Percentiles rank a stretch among this genome's conserved stretches.
phyloP scores from a whole-genome alignment of 1,139 yeast genomes.

The Scheffersomyces illinoinensis region DNA sequence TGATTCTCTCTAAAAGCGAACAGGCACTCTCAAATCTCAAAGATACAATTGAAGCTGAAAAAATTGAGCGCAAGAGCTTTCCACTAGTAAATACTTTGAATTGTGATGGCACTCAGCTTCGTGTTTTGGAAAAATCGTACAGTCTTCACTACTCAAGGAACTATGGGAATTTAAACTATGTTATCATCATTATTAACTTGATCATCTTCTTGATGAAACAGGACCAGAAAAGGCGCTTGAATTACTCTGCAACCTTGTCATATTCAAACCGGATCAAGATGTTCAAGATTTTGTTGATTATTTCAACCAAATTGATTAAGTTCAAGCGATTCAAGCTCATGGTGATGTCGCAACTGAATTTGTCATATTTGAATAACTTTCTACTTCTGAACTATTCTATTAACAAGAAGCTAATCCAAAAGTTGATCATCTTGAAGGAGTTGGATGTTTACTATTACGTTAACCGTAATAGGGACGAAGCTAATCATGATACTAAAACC shows the following conservation, averaged over 20 bases:
- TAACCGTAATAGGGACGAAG: not conserved
- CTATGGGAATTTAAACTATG: constrained; percentile 9
- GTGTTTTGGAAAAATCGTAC: constrained; percentile 9
- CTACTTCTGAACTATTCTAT: constrained; percentile 36
- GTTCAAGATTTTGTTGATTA: constrained; percentile 35
- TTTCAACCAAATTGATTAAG: constrained; percentile 32
- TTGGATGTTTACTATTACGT: constrained; percentile 16
- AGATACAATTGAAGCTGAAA: not conserved
- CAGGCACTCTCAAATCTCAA: constrained; percentile 22
- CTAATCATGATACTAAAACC: not conserved
- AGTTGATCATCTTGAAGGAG: constrained; percentile 35
- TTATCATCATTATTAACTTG: constrained; percentile 20
- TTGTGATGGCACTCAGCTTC: constrained; percentile 15
- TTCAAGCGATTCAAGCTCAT: constrained; percentile 23
- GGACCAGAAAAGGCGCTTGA: constrained; percentile 9
- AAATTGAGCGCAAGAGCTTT: not conserved
- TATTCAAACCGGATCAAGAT: constrained; percentile 15
- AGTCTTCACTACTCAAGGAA: constrained; percentile 8
- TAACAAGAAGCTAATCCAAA: constrained; percentile 39
- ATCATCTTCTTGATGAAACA: constrained; percentile 28
- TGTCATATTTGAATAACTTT: constrained; percentile 29
- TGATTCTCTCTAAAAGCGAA: constrained; percentile 47
- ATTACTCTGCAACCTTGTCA: constrained; percentile 2
- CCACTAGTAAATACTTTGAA: constrained; percentile 10
- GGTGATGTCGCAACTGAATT: constrained; percentile 26